Base-by-base conservation (phyloP, 805 yeast genomes). In the Candida nitratophila region DNA sequence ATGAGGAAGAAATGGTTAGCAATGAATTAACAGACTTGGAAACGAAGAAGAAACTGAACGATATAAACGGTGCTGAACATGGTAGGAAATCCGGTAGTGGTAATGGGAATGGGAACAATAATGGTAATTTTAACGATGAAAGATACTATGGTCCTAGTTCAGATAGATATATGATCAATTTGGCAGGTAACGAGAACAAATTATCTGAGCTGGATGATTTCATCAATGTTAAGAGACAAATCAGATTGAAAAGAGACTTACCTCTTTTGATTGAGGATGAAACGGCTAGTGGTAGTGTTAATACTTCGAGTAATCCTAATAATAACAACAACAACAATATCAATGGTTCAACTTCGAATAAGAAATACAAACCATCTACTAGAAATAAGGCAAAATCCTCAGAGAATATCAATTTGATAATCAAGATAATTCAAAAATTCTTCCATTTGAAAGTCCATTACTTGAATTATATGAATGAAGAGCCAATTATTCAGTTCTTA, bases 141-240 rank as follows among this genome's bases (percentile, higher is more conserved):
- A 71, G 71, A 44, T 75, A 69, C 49, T 75, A 72, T 51, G 79
- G 79, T 0, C 79, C 80, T 1, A 73, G 68, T 46, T 71, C 76
- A n/a, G 65, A 73, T 7, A 57, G 61, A 35, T 73, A 61, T 50
- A 74, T 74, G 79, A 39, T 55, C 16, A 50, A 55, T 3, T 48
- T 47, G 3, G 59, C 67, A 39, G 56, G 55, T 42, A 47, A 52
- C 36, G 57, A 59, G 16, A 39, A 45, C 20, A 43, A 42, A 16
- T 49, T 52, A 10, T 46, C 46, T 20, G 61, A 63, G 16, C 54
- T 59, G 22, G 63, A 54, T 40, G 50, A 55, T 36, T 53, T 53
- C 36, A 53, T 61, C 36, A 56, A 54, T 40, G 61, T 56, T 27
- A 59, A 53, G 44, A 50, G 56, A n/a, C 60, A 53, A 37, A 52